Conservation (phyloP, 495 filamentous ascomycete genomes). For the Tuber aestivum region DNA sequence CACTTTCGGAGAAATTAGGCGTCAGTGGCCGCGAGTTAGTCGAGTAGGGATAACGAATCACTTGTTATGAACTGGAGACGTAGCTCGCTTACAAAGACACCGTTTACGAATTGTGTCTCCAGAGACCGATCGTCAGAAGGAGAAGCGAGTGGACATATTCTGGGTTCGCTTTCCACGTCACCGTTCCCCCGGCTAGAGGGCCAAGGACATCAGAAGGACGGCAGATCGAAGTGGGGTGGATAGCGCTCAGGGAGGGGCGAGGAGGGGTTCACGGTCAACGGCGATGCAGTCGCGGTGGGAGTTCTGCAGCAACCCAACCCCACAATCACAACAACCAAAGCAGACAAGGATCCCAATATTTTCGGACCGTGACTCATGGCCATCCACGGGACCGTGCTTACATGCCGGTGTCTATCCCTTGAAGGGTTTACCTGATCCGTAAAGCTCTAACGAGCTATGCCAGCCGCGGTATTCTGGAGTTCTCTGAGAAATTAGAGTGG, state of each 20-base stretch:
- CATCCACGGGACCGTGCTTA: background rate
- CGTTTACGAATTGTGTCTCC: background rate
- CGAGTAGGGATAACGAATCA: background rate
- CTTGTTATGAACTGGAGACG: background rate
- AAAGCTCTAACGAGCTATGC: slow-evolving; percentile 1
- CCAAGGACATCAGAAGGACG: background rate
- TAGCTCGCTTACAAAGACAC: background rate
- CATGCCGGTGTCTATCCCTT: background rate
- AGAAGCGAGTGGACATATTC: background rate
- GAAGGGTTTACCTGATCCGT: background rate
- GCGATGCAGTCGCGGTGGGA: background rate
- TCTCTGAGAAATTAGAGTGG: background rate
- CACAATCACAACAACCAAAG: background rate
- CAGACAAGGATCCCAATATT: slow-evolving; percentile 1
- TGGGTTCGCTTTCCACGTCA: background rate
- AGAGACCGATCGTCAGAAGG: background rate
- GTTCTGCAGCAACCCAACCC: background rate
- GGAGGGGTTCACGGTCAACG: background rate
- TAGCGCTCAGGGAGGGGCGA: background rate
- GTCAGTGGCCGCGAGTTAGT: background rate
- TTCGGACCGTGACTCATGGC: slow-evolving; percentile 4
- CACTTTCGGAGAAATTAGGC: background rate
- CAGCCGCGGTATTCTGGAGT: background rate
- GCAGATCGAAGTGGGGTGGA: background rate
- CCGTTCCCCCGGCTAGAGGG: background rate